Evolutionary conservation across 169 alveolate species (phyloP), one percentile per base, ranked within the genome.

Genomic region (Plasmodium gaboni): DNA sequence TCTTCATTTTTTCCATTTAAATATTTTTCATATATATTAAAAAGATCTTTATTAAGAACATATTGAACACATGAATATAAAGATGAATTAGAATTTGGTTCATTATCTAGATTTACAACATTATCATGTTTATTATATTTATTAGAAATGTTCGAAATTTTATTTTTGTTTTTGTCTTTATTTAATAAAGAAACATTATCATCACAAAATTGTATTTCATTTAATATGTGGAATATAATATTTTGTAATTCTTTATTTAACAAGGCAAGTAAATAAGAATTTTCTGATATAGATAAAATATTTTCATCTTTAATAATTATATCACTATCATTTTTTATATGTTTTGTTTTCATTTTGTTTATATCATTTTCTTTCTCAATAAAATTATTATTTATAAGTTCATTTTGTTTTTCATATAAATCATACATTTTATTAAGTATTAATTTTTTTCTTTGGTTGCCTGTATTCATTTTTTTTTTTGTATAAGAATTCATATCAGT

Each of bases 191-290:
- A 63, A 13, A 4, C 71, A 8, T 63, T 9, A 42, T 59, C 50
- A 22, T 19, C 17, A 28, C 10, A 71, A 3, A 38, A 38, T 38
- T 38, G 46, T 38, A 38, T 5, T 38, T 67, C 7, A 32, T 9
- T 10, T 38, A 38, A 38, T 5, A 38, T 13, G 4, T 26, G n/a
- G 22, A 6, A 46, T 28, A 73, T 32, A 12, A 59, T 38, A 17
- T 22, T n/a, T 5, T 73, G 28, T 38, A 73, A 53, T 24, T 55
- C 87, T 13, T 73, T 59, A n/a, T 73, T 26, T 13, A 73, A 44
- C 57, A 55, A 42, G 1, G 73, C 74, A 8, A 51, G 3, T 13
- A 74, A 42, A 51, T 74, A 63, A 0, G 57, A 5, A 12, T 60
- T 65, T 9, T 48, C 64, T 19, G 60, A 60, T 61, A 74, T 15